Percentiles rank a stretch among this genome's conserved stretches.
Evolutionary conservation across 148 eudicot species (phyloP).

Genomic region (Tetragonia tetragonoides): DNA sequence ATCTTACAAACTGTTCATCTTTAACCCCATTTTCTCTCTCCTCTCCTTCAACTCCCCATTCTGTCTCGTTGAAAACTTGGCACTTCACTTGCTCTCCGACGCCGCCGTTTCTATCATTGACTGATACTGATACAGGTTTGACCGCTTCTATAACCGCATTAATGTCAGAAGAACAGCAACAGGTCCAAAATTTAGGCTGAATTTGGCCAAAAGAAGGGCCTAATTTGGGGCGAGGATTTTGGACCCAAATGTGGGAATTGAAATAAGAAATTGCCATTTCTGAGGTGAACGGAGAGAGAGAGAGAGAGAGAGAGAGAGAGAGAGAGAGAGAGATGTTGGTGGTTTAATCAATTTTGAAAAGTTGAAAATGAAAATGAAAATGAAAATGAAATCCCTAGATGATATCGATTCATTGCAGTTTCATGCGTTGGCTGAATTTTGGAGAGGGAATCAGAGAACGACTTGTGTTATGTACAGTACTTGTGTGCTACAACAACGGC

Average conservation of each 20-base stretch:
- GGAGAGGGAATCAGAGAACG: too few relatives aligned
- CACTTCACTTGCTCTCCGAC: conserved; percentile 22
- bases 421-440: too few relatives aligned
- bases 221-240: background rate
- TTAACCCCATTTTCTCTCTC: conserved; percentile 22
- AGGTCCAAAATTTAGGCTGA: background rate
- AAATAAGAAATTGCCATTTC: conserved; percentile 12
- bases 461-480: too few relatives aligned
- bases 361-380: too few relatives aligned
- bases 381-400: too few relatives aligned
- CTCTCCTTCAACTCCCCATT: conserved; percentile 34
- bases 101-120: background rate
- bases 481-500: too few relatives aligned
- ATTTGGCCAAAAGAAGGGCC: background rate
- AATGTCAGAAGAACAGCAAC: background rate
- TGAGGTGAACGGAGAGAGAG: background rate
- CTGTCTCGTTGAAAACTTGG: conserved; percentile 36
- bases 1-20: conserved; percentile 60
- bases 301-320: background rate
- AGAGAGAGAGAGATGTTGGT: background rate
- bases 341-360: too few relatives aligned
- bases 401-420: too few relatives aligned
- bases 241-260: conserved; percentile 1
- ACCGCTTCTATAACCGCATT: conserved; percentile 2
- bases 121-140: conserved; percentile 7